A percentile compares a stretch with the other conserved stretches of the same genome.
Conservation (phyloP, 257 asterid genomes). For the Fraxinus excelsior region DNA sequence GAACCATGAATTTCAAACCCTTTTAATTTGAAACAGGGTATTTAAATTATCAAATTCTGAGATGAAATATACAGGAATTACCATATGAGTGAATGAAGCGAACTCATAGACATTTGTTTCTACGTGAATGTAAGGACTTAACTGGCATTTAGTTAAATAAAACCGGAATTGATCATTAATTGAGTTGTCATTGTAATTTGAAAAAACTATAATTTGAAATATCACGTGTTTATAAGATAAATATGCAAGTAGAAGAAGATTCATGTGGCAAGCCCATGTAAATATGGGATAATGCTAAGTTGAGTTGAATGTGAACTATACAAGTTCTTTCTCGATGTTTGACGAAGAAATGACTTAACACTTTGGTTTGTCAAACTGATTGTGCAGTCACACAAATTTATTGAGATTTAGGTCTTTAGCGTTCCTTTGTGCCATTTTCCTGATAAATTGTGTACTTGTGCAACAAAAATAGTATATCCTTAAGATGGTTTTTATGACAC, state of each 20-base stretch:
- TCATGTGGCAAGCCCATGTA: not conserved
- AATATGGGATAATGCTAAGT: not conserved
- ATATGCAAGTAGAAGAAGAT: not conserved
- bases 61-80: not conserved
- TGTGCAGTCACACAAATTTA: not conserved
- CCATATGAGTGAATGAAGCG: not conserved
- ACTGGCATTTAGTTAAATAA: not conserved
- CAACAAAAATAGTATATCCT: not conserved
- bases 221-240: not conserved
- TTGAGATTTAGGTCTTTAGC: not conserved
- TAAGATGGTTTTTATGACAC: not conserved
- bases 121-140: not conserved
- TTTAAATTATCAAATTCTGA: conserved; percentile 3
- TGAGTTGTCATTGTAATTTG: not conserved
- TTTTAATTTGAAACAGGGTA: not conserved
- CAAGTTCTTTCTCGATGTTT: not conserved
- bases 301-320: not conserved
- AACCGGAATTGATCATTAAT: not conserved
- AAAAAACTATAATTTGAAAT: not conserved
- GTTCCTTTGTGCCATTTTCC: not conserved
- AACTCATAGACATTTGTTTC: not conserved
- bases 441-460: not conserved
- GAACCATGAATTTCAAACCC: not conserved
- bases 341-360: not conserved
- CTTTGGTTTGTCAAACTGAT: not conserved